Evolutionary conservation across 306 rosid species (phyloP).

Genomic region (Quercus agrifolia): DNA sequence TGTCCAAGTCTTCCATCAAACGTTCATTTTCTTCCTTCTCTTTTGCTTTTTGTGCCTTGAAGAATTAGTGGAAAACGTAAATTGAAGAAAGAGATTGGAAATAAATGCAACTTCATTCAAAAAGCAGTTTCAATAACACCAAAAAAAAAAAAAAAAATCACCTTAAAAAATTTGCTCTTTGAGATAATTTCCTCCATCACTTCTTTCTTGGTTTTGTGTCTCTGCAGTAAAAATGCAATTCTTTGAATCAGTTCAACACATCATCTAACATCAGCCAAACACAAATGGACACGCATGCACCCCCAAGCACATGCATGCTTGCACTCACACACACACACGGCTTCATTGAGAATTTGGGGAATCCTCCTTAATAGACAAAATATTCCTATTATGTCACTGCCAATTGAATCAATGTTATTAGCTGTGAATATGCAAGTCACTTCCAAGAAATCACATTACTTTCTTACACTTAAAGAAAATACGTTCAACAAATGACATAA

Average conservation of each 20-base stretch:
- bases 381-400: too few relatives aligned
- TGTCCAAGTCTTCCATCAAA: slow-evolving; percentile 74
- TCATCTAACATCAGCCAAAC: background rate
- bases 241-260: slow-evolving; percentile 20
- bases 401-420: too few relatives aligned
- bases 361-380: slow-evolving; percentile 8
- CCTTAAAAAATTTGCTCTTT: slow-evolving; percentile 86
- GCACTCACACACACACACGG: too few relatives aligned
- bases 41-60: slow-evolving; percentile 84
- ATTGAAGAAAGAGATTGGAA: slow-evolving; percentile 1
- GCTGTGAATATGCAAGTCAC: background rate
- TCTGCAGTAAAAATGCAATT: slow-evolving; percentile 41
- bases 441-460: background rate
- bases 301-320: too few relatives aligned
- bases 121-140: background rate
- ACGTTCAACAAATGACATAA: background rate
- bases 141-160: slow-evolving; percentile 21
- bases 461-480: background rate
- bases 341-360: background rate
- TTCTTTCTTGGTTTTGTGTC: slow-evolving; percentile 81
- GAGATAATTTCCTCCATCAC: slow-evolving; percentile 74
- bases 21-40: slow-evolving; percentile 79
- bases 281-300: background rate
- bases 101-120: background rate
- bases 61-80: slow-evolving; percentile 22